Evolutionary conservation across 805 yeast species (phyloP), one percentile per base, ranked within the genome.

Genomic region (Scheffersomyces ergatensis): DNA sequence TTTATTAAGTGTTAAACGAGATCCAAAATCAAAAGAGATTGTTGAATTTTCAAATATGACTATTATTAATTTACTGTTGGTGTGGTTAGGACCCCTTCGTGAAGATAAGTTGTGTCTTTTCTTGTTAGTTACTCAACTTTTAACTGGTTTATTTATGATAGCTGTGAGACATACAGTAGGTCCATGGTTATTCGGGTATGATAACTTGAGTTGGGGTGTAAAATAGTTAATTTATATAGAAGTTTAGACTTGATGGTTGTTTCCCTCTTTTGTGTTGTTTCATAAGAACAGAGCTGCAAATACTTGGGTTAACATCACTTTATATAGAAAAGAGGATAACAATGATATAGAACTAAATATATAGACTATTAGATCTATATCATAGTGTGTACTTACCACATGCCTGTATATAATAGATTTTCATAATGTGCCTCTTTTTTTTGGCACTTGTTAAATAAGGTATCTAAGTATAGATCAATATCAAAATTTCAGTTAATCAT

Each of bases 41-140:
- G 57, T 61, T 7, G 65, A 72, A 44, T 79, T 85, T 41, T 81
- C 93, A 11, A 93, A 93, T 57, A 73, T 92, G 77, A 93, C 99
- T 2, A 63, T 93, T 36, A 89, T 93, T 49, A 93, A 92, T 57
- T 68, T 93, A 46, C 74, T 77, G 2, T 65, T 92, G 32, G 95
- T 92, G 8, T 81, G 89, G 86, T 70, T 83, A 33, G 99, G 99
- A 1, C 97, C 99, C 4, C 59, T 85, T 71, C 74, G 90, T 43
- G 99, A 93, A 62, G 96, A 87, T 57, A 66, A 57, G 17, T 67
- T 93, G 40, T 85, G 97, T 48, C 43, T 65, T 17, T 52, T 74
- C 4, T 72, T 93, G 13, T 55, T 93, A 52, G 51, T 51, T 0
- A 49, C 82, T 12, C 98, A 93, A 59, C 77, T 86, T 34, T 37